These are phyloP conservation scores for Luzula sylvatica DNA, from an alignment of 176 grass and related monocot genomes.

Conservation along the genomic window DNA sequence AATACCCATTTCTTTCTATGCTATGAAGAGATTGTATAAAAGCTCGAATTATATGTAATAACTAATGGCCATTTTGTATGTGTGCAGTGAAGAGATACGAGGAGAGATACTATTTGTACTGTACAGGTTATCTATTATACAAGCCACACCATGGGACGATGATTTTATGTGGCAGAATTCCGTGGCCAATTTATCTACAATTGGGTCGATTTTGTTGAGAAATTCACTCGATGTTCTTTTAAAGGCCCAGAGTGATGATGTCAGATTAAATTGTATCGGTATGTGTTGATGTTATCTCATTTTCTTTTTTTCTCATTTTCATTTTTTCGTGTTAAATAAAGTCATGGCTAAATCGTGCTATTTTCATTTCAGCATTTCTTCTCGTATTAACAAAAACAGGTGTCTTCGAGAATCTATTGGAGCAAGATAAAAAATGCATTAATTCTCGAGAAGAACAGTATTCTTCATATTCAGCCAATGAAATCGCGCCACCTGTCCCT, in stretches of 20 bases:
- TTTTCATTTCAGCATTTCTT: conserved; percentile 66
- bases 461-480: conserved; percentile 22
- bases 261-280: conserved; percentile 90
- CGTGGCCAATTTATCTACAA: conserved; percentile 26
- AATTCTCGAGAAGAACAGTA: conserved; percentile 35
- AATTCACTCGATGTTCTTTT: conserved; percentile 71
- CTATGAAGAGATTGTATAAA: no score
- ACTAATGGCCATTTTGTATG: conserved; percentile 24
- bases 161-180: conserved; percentile 20
- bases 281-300: conserved; percentile 2
- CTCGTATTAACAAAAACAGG: conserved; percentile 54
- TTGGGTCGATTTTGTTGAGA: conserved; percentile 37
- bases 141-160: conserved; percentile 63
- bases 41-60: no score
- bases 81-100: conserved; percentile 67
- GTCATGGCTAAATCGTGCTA: no score
- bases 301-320: not conserved
- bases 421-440: conserved; percentile 22
- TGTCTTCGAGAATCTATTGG: conserved; percentile 38
- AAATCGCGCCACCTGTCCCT: conserved; percentile 20
- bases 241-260: conserved; percentile 80
- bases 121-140: conserved; percentile 61
- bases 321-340: not conserved
- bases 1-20: not conserved
- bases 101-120: conserved; percentile 85